Evolutionary conservation across 192 early-diverging fungal species (phyloP).

Genomic region (Coemansia sp.): DNA sequence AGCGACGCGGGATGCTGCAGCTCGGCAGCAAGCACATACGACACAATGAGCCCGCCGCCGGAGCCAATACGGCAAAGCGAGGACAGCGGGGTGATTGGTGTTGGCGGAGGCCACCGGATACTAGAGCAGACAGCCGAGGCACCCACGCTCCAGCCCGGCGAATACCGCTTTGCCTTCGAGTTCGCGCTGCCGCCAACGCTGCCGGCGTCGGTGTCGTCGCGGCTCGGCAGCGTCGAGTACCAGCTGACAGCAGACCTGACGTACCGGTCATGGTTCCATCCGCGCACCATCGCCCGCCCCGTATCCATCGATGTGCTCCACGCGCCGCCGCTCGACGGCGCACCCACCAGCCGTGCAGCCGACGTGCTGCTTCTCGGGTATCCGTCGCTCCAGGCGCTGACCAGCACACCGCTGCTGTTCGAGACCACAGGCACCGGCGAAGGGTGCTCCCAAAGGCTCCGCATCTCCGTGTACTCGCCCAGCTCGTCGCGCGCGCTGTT

Average conservation of each 20-base stretch:
- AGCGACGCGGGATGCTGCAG: background rate
- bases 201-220: conserved; percentile 34
- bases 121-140: background rate
- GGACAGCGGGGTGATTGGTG: conserved; percentile 1
- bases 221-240: conserved; percentile 29
- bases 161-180: conserved; percentile 46
- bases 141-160: conserved; percentile 19
- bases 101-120: background rate
- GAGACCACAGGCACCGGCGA: conserved; percentile 12
- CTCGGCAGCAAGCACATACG: conserved; percentile 8
- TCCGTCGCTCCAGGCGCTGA: conserved; percentile 17
- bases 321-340: conserved; percentile 14
- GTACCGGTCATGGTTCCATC: conserved; percentile 23
- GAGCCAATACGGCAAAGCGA: conserved; percentile 5
- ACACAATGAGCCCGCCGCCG: conserved; percentile 10
- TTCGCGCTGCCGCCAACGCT: conserved; percentile 29
- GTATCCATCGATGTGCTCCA: conserved; percentile 23
- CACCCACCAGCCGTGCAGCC: background rate
- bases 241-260: conserved; percentile 8
- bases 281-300: background rate
- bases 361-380: conserved; percentile 13
- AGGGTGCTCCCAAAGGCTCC: background rate
- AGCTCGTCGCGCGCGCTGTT: conserved; percentile 29
- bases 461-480: conserved; percentile 30
- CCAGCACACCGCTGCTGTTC: conserved; percentile 25